Evolutionary conservation across 2,329 filamentous ascomycete genomes (phyloP).

Genomic region (Metarhizium brunneum): DNA sequence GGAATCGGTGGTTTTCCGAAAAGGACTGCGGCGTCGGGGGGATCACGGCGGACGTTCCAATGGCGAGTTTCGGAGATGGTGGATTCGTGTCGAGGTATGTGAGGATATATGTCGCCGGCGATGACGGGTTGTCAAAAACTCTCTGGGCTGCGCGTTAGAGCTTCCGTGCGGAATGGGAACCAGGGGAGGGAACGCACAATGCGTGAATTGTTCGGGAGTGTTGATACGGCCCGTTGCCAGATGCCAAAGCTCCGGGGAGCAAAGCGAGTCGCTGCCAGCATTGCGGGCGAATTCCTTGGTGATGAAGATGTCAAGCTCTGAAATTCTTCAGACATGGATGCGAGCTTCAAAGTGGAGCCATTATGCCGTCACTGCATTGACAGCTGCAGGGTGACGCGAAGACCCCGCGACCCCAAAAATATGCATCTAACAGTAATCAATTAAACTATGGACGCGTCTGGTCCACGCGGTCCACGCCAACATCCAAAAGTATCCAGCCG

Average conservation of each 20-base stretch:
- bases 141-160: slow-evolving; percentile 33
- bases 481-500: neutral
- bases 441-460: slow-evolving; percentile 20
- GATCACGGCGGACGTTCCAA: slow-evolving; percentile 49
- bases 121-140: slow-evolving; percentile 41
- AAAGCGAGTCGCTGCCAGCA: slow-evolving; percentile 18
- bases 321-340: slow-evolving; percentile 14
- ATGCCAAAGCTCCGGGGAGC: slow-evolving; percentile 11
- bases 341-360: neutral
- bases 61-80: slow-evolving; percentile 42
- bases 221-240: slow-evolving; percentile 30
- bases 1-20: slow-evolving; percentile 48
- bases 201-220: slow-evolving; percentile 39
- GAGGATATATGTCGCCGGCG: slow-evolving; percentile 41
- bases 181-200: slow-evolving; percentile 34
- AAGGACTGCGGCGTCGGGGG: slow-evolving; percentile 54
- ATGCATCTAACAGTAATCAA: slow-evolving; percentile 21
- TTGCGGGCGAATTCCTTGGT: slow-evolving; percentile 10
- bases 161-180: neutral
- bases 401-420: slow-evolving; percentile 5
- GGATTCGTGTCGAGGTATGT: slow-evolving; percentile 50
- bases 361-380: neutral
- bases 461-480: slow-evolving; percentile 22
- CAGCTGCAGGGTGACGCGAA: slow-evolving; percentile 1
- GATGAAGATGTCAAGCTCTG: neutral